Evolutionary conservation across 306 rosid genomes (phyloP).

Genomic region (Quercus parvula): DNA sequence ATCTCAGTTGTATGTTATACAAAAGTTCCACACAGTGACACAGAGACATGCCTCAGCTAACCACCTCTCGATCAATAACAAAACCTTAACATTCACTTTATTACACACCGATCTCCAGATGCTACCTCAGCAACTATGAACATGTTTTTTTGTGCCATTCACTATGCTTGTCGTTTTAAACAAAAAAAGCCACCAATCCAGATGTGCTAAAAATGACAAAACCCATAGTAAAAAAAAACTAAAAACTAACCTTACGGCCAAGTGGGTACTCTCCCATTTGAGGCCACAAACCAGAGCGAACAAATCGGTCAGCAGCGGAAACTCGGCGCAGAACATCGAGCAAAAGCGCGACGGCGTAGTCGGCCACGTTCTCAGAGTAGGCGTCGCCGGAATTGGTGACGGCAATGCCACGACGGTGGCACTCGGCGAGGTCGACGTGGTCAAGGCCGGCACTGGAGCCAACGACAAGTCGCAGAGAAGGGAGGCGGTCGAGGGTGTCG

Average conservation of each 20-base stretch:
- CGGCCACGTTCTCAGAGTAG: conserved; percentile 8
- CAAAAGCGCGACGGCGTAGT: conserved; percentile 21
- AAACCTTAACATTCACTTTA: neutral
- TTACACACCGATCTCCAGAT: too few species aligned
- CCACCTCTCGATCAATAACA: neutral
- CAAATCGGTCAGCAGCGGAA: conserved; percentile 3
- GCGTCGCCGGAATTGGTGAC: conserved; percentile 13
- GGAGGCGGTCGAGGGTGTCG: conserved; percentile 1
- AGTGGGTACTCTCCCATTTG: conserved; percentile 9
- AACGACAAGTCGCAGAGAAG: conserved; percentile 12
- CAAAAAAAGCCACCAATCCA: neutral
- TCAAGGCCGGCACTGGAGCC: conserved; percentile 3
- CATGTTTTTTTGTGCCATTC: too few species aligned
- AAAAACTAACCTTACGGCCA: neutral
- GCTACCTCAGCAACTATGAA: too few species aligned
- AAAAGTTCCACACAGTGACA: neutral
- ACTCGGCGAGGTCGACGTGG: conserved; percentile 7
- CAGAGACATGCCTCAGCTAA: neutral
- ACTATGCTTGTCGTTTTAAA: too few species aligned
- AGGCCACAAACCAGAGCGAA: conserved; percentile 16
- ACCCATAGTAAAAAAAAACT: neutral
- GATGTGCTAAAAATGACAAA: neutral
- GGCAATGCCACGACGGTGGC: conserved; percentile 13
- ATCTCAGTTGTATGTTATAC: neutral
- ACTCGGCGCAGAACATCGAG: conserved; percentile 10